Evolutionary conservation across 2,329 filamentous ascomycete species (phyloP).

Genomic region (Apiospora hydei): DNA sequence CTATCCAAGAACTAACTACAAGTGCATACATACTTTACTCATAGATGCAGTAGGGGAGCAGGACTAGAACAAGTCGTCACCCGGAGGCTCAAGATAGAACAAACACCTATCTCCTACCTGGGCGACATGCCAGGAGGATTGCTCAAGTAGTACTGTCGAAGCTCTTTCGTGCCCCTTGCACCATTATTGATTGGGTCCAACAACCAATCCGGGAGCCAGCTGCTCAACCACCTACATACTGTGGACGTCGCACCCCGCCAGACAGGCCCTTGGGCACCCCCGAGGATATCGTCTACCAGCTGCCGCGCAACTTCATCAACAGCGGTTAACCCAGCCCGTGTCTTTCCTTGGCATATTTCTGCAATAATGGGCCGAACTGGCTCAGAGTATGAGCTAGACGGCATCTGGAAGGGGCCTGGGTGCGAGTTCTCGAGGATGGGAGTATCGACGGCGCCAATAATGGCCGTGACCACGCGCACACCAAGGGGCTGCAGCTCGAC

Average conservation of each 20-base stretch:
- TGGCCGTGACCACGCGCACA: not conserved
- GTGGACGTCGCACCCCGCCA: conserved; percentile 21
- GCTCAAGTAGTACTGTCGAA: not conserved
- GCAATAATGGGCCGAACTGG: not conserved
- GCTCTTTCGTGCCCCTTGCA: conserved; percentile 17
- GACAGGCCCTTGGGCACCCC: conserved; percentile 19
- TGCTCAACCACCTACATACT: conserved; percentile 17
- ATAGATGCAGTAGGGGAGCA: too few species aligned
- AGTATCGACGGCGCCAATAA: not conserved
- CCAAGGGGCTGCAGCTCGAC: not conserved
- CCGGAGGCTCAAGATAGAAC: not conserved
- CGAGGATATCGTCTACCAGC: conserved; percentile 25
- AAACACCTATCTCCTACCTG: not conserved
- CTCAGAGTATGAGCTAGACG: conserved; percentile 3
- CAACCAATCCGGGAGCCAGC: conserved; percentile 13
- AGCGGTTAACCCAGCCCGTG: not conserved
- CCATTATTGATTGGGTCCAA: conserved; percentile 21
- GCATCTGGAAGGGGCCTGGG: conserved; percentile 12
- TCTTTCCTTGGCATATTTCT: conserved; percentile 22
- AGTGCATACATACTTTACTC: too few species aligned
- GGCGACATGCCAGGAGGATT: not conserved
- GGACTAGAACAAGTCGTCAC: not conserved
- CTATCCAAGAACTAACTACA: too few species aligned
- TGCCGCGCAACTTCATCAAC: conserved; percentile 20
- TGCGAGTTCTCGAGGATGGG: not conserved